Conservation (phyloP, 2,329 filamentous ascomycete species). For the Alternaria sp. region DNA sequence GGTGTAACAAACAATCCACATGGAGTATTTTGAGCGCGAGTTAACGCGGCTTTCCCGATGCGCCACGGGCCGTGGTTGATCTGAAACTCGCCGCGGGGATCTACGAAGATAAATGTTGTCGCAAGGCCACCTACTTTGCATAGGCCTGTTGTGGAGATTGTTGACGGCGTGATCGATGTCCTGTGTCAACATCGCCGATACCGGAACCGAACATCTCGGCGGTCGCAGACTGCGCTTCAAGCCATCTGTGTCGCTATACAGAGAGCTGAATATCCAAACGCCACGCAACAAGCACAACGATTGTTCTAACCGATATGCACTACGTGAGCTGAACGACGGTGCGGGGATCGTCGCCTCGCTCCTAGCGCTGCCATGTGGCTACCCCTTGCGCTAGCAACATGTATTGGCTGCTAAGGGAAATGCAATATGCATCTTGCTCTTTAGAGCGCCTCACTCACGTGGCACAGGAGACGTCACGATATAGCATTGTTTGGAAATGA, state of each 20-base stretch:
- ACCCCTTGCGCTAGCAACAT: constrained; percentile 10
- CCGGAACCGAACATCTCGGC: not conserved
- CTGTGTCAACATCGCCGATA: not conserved
- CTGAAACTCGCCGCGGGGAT: constrained; percentile 4
- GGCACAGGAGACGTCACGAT: not conserved
- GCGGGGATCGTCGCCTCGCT: not conserved
- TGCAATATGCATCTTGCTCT: constrained; percentile 2
- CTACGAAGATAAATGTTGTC: not conserved
- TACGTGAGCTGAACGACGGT: not conserved
- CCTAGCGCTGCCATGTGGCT: constrained; percentile 1
- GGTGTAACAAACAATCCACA: not conserved
- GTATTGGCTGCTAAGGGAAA: not conserved
- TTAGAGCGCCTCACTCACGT: not conserved
- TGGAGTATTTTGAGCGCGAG: not conserved
- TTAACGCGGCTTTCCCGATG: not conserved
- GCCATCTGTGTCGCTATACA: not conserved
- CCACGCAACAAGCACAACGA: not conserved
- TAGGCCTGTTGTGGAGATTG: not conserved
- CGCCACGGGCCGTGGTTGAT: constrained; percentile 7
- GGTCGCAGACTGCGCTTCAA: not conserved
- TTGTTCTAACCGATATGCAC: not conserved
- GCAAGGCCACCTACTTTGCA: not conserved
- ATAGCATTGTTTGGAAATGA: not conserved
- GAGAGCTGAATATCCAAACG: not conserved
- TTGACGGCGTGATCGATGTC: not conserved